Base-by-base conservation (phyloP, 768 basidiomycete species). In the Kwoniella dejecticola region DNA sequence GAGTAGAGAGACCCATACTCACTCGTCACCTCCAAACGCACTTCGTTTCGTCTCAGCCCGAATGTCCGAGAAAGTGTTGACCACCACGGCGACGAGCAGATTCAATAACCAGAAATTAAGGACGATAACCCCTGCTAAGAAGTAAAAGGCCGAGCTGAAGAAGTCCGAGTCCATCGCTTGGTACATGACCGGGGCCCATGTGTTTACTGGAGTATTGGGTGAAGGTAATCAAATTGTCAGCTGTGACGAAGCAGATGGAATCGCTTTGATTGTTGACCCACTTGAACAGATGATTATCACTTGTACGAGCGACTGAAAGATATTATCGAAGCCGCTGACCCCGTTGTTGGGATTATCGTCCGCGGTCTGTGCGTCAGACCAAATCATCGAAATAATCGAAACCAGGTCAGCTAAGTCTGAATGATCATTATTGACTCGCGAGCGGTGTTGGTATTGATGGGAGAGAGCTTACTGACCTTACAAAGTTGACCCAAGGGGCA, bases 21-120 rank as follows among this genome's bases (percentile, higher is more conserved):
- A 79, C 81, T 67, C 59, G 11, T 71, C 86, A 29, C 90, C 90
- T 33, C 91, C 92, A 76, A 97, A 98, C 0, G 94, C 95, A 76
- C 90, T 92, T 75, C 88, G 89, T 76, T 87, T 85, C 2, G 94
- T 96, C 71, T 91, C 87, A 3, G 85, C 83, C 33, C 91, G 83
- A 62, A 96, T 96, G 15, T 89, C 89, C 17, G 86, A 86, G 76
- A 98, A 98, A 0, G 90, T 90, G 71, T 91, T 89, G 27, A 91
- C 91, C 64, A 95, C 94, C n/a, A 96, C 92, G 17, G 94, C 93
- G 57, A 96, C 90, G 75, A 94, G 89, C 44, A 96, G 79, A 75
- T 93, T 92, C 82, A 94, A 88, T 60, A 95, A 82, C 80, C 80
- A 81, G 76, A 96, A 91, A 78, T 97, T 95, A 69, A 97, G 83